Conservation (phyloP, 2,329 filamentous ascomycete species). For the Pleoardoris graminearum region DNA sequence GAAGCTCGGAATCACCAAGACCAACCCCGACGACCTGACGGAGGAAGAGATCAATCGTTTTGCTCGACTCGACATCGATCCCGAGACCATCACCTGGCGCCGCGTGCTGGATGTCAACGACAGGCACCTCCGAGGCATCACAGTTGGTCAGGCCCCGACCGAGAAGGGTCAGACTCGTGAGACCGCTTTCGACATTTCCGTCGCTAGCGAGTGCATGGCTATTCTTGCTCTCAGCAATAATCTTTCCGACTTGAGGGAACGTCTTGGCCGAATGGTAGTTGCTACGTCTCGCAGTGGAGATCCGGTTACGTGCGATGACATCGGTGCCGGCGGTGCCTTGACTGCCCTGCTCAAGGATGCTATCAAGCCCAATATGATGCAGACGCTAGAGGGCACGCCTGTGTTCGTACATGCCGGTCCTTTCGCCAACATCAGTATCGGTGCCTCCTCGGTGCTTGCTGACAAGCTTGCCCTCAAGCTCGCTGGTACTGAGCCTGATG, state of each 20-base stretch:
- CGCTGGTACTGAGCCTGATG: slow-evolving; percentile 88
- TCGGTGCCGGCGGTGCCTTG: slow-evolving; percentile 88
- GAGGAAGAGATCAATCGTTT: slow-evolving; percentile 86
- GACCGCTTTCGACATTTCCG: slow-evolving; percentile 96
- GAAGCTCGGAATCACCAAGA: slow-evolving; percentile 96
- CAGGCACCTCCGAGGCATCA: slow-evolving; percentile 86
- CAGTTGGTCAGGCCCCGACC: slow-evolving; percentile 82
- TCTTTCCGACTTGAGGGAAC: slow-evolving; percentile 85
- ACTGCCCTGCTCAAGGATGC: slow-evolving; percentile 97
- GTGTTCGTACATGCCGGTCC: slow-evolving; percentile 97
- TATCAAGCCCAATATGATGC: slow-evolving; percentile 99
- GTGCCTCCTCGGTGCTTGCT: slow-evolving; percentile 91
- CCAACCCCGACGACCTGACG: slow-evolving; percentile 85
- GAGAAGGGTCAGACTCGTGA: slow-evolving; percentile 87
- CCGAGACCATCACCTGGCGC: slow-evolving; percentile 95
- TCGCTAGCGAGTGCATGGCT: slow-evolving; percentile 97
- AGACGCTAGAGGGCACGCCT: slow-evolving; percentile 93
- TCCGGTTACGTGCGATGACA: slow-evolving; percentile 92
- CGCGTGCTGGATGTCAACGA: slow-evolving; percentile 97
- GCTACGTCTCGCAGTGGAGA: slow-evolving; percentile 84
- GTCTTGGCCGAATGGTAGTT: slow-evolving; percentile 93
- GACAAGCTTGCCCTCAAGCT: slow-evolving; percentile 96
- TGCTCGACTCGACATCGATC: slow-evolving; percentile 94
- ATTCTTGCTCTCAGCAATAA: slow-evolving; percentile 91
- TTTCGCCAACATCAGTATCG: slow-evolving; percentile 98